phyloP scores from a whole-genome alignment of 352 stramenopile species.

The Thraustochytrium sp. region DNA sequence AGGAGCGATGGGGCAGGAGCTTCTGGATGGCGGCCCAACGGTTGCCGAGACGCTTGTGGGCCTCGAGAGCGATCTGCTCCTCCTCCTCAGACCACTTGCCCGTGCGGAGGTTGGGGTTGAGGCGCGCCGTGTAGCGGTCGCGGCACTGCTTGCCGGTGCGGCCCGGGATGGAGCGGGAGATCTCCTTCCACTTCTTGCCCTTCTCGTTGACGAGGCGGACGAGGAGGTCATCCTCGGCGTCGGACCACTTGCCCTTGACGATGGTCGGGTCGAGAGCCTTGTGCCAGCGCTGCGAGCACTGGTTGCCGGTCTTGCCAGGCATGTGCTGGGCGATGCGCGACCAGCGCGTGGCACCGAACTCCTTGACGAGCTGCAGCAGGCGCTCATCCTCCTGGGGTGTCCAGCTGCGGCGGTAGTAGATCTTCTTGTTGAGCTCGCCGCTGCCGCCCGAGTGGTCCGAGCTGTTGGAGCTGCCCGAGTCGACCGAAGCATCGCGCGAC shows the following conservation, averaged over 20 bases:
- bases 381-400: constrained; percentile 75
- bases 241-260: constrained; percentile 78
- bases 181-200: constrained; percentile 94
- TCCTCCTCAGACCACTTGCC: constrained; percentile 79
- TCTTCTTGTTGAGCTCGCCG: constrained; percentile 30
- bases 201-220: constrained; percentile 69
- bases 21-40: constrained; percentile 96
- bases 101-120: constrained; percentile 83
- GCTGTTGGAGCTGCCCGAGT: background rate
- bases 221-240: constrained; percentile 76
- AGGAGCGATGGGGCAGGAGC: constrained; percentile 45
- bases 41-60: constrained; percentile 78
- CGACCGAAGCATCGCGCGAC: background rate
- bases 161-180: constrained; percentile 75
- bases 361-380: constrained; percentile 25
- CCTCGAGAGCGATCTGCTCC: constrained; percentile 73
- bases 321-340: constrained; percentile 83
- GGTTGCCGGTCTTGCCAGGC: constrained; percentile 86
- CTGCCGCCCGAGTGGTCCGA: background rate
- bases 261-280: constrained; percentile 88
- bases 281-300: constrained; percentile 89
- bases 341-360: constrained; percentile 63
- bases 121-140: constrained; percentile 88
- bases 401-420: constrained; percentile 55
- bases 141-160: constrained; percentile 94